phyloP scores from a whole-genome alignment of 495 filamentous ascomycete genomes.

The Cercophora newfieldiana region DNA sequence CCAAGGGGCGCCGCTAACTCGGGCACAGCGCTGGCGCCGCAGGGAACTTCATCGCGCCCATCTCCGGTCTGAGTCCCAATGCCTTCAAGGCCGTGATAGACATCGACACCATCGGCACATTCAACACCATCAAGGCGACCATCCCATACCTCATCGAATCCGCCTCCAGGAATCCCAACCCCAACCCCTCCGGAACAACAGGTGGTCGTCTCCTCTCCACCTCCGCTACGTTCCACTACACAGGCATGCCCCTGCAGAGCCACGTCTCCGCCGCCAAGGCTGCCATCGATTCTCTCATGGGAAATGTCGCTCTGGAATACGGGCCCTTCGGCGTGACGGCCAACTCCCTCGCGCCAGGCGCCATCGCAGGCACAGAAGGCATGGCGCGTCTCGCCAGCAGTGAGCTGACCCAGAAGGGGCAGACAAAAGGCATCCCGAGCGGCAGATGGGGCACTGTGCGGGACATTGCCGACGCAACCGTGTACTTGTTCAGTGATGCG shows the following conservation, averaged over 20 bases:
- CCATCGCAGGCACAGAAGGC: constrained; percentile 67
- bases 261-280: constrained; percentile 92
- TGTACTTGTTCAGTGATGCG: constrained; percentile 80
- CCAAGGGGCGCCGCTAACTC: constrained; percentile 11
- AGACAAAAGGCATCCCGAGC: constrained; percentile 53
- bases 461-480: constrained; percentile 90
- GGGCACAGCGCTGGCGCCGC: constrained; percentile 81
- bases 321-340: constrained; percentile 86
- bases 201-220: constrained; percentile 88
- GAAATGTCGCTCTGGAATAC: constrained; percentile 76
- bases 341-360: constrained; percentile 83
- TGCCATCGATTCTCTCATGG: constrained; percentile 78
- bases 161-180: constrained; percentile 58
- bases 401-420: constrained; percentile 32
- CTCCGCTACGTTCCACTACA: constrained; percentile 87
- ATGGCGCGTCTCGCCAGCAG: constrained; percentile 53
- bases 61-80: constrained; percentile 76
- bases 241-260: constrained; percentile 75
- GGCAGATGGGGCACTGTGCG: constrained; percentile 76
- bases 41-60: constrained; percentile 92
- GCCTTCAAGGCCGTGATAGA: constrained; percentile 96
- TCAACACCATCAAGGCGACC: constrained; percentile 91
- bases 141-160: constrained; percentile 76
- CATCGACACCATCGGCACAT: constrained; percentile 91
- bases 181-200: constrained; percentile 49